phyloP scores from a whole-genome alignment of 192 early-diverging fungal species.

The Allomyces arbusculus region DNA sequence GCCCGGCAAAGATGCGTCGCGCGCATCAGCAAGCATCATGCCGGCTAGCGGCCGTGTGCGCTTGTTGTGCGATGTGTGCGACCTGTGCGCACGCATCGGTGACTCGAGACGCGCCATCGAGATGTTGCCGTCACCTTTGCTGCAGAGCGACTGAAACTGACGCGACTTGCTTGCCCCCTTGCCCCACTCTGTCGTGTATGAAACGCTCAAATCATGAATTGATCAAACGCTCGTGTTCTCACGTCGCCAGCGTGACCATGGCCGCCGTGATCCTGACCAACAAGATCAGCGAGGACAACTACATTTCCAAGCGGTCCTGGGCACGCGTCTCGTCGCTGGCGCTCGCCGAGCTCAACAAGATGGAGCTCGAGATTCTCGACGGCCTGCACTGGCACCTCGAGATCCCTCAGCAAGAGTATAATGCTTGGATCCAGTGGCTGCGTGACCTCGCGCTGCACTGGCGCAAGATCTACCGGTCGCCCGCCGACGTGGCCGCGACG shows the following conservation, averaged over 20 bases:
- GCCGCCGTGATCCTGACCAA: slow-evolving; percentile 11
- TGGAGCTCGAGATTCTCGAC: slow-evolving; percentile 10
- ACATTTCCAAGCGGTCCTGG: slow-evolving; percentile 12
- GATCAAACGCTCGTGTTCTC: too few species aligned
- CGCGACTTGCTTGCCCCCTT: too few species aligned
- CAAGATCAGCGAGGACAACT: slow-evolving; percentile 11
- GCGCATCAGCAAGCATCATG: too few species aligned
- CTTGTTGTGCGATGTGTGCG: too few species aligned
- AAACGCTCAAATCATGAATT: too few species aligned
- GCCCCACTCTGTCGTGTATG: too few species aligned
- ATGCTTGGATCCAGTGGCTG: slow-evolving; percentile 5
- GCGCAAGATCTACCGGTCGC: background rate
- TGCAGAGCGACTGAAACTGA: too few species aligned
- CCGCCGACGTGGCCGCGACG: background rate
- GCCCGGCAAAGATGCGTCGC: too few species aligned
- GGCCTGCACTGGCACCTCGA: slow-evolving; percentile 4
- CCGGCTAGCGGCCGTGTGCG: too few species aligned
- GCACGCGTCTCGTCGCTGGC: slow-evolving; percentile 5
- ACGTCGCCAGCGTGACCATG: slow-evolving; percentile 2
- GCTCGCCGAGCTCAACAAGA: slow-evolving; percentile 6
- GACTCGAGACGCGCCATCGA: too few species aligned
- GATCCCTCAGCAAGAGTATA: slow-evolving; percentile 2
- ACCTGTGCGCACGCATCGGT: too few species aligned
- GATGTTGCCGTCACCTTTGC: too few species aligned
- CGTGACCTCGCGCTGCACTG: background rate